phyloP scores from a whole-genome alignment of 371 early-diverging fungal species.

The Sporodiniella umbellata region DNA sequence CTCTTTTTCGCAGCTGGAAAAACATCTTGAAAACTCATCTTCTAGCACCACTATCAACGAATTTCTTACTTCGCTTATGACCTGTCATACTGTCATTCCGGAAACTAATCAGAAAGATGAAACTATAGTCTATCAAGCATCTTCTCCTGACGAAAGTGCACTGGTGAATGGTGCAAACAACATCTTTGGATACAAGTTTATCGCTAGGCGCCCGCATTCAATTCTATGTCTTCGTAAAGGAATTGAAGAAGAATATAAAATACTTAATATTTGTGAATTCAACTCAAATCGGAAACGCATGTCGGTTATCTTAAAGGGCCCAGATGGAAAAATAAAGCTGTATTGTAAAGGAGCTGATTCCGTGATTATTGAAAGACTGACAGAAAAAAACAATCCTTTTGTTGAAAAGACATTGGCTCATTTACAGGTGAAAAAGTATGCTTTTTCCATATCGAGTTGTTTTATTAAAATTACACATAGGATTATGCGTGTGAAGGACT shows the following conservation, averaged over 20 bases:
- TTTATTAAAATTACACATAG: conserved; percentile 13
- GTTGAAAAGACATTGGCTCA: conserved; percentile 70
- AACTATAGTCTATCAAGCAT: conserved; percentile 80
- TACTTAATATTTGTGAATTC: conserved; percentile 95
- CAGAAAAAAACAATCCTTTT: conserved; percentile 61
- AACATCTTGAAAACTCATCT: conserved; percentile 51
- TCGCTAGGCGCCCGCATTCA: conserved; percentile 84
- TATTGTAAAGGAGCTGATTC: conserved; percentile 99
- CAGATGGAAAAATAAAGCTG: conserved; percentile 86
- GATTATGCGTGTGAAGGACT: conserved; percentile 89
- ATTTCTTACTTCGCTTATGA: conserved; percentile 77
- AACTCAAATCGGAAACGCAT: conserved; percentile 96
- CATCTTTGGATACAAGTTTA: conserved; percentile 59
- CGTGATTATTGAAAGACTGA: conserved; percentile 93
- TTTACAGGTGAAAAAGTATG: conserved; percentile 50
- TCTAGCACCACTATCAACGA: conserved; percentile 58
- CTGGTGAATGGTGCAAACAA: conserved; percentile 79
- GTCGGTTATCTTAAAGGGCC: conserved; percentile 85
- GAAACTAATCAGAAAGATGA: conserved; percentile 53
- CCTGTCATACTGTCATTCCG: conserved; percentile 98
- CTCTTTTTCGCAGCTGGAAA: conserved; percentile 60
- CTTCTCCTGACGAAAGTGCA: conserved; percentile 90
- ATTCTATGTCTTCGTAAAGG: conserved; percentile 72
- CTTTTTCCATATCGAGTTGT: not conserved
- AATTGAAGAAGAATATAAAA: conserved; percentile 67